phyloP scores from a whole-genome alignment of 1,139 yeast species.

The Suhomyces bokatorum region DNA sequence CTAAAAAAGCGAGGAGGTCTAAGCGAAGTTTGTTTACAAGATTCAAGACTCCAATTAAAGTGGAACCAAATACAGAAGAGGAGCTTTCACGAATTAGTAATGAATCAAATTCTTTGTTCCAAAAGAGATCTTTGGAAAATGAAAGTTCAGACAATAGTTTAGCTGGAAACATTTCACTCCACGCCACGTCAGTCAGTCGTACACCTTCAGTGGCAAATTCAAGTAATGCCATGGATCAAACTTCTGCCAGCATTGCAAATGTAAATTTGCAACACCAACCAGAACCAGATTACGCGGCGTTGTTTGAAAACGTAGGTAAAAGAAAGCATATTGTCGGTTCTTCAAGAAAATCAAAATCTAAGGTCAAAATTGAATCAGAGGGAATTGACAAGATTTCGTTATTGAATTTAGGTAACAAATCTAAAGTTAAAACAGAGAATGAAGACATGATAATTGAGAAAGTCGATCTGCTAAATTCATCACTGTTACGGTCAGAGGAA shows the following conservation, averaged over 20 bases:
- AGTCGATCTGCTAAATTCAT: not conserved
- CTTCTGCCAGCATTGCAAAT: constrained; percentile 18
- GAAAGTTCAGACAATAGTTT: constrained; percentile 18
- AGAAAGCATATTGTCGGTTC: constrained; percentile 34
- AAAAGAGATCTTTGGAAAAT: constrained; percentile 10
- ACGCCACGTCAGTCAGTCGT: constrained; percentile 24
- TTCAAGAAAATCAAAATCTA: constrained; percentile 25
- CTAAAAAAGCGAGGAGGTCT: constrained; percentile 33
- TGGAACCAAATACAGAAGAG: constrained; percentile 17
- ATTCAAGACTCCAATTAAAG: constrained; percentile 37
- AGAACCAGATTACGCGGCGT: constrained; percentile 49
- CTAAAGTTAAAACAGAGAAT: constrained; percentile 4
- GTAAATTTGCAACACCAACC: constrained; percentile 9
- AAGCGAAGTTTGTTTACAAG: constrained; percentile 44
- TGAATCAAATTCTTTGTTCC: constrained; percentile 1
- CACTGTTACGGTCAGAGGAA: constrained; percentile 4
- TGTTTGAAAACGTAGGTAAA: constrained; percentile 48
- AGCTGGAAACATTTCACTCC: constrained; percentile 14
- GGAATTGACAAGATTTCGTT: constrained; percentile 8
- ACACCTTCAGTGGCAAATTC: constrained; percentile 27
- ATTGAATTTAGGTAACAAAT: constrained; percentile 8
- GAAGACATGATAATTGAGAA: not conserved
- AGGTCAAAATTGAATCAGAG: constrained; percentile 16
- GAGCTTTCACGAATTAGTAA: constrained; percentile 8
- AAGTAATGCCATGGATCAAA: constrained; percentile 14